Base-by-base conservation (phyloP, 768 basidiomycete genomes). In the Boletellus ananas region DNA sequence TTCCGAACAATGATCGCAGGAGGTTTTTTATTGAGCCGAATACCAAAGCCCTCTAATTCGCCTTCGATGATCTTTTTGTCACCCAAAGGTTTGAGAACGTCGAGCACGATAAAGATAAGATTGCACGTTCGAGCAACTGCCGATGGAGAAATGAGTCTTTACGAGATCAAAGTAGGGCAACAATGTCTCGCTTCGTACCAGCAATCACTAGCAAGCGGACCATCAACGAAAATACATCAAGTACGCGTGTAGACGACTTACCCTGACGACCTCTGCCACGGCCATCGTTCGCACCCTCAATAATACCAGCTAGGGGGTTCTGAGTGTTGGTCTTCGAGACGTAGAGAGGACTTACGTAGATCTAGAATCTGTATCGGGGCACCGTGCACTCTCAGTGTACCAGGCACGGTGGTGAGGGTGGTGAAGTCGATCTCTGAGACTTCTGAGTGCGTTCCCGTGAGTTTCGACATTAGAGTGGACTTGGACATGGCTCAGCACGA, bases 1-100 rank as follows among this genome's bases (percentile, higher is more conserved):
- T 76, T 87, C 58, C 88, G 80, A 20, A 92, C 89, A 5, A 79
- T 72, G 64, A 98, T 86, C 17, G 85, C 79, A 48, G 95, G 96
- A 2, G 95, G 92, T 55, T 83, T 82, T 72, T 98, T 98, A 75
- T 99, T 99, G 52, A 97, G 74, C 43, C 94, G 80, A 59, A 97
- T 96, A 10, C 95, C 96, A 62, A 98, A 98, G n/a, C 94, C 93
- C 76, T 99, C 96, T 52, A 99, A 72, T 68, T 99, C 96, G 31
- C 76, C 62, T 70, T 97, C 93, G 50, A 99, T 91, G 60, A 96
- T 73, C 50, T 79, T 87, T 63, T 96, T 93, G 74, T 98, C 95
- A 21, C 87, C 90, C 16, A 98, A 81, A n/a, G 96, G 96, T 72
- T 98, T 99, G 33, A 96, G 80, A 23, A 99, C 96, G 62, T 99